These are phyloP conservation scores for Asterochloris sp. DNA, from an alignment of 139 green algal species.

Conservation along the genomic window DNA sequence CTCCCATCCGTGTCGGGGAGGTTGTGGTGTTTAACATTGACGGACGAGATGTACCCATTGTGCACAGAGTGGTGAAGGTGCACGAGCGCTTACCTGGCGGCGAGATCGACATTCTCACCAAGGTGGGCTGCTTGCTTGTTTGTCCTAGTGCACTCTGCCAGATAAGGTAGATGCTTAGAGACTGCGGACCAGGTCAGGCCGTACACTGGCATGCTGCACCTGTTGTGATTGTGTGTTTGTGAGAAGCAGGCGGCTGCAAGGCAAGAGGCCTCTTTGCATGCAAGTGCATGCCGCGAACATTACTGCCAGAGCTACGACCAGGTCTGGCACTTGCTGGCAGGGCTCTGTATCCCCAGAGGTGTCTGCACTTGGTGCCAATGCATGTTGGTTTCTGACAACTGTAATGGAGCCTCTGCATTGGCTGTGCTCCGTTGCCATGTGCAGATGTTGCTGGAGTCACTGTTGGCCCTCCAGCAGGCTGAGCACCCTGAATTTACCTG, in stretches of 20 bases:
- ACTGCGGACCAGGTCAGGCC: not conserved
- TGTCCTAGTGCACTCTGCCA: not conserved
- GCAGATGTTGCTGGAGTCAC: not conserved
- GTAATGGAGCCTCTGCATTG: not conserved
- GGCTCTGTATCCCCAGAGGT: not conserved
- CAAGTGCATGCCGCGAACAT: not conserved
- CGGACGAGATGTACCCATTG: constrained; percentile 93
- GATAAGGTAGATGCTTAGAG: not conserved
- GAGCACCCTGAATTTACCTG: not conserved
- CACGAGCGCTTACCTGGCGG: constrained; percentile 39
- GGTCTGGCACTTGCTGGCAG: not conserved
- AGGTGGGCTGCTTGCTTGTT: constrained; percentile 40
- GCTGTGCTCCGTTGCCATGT: not conserved
- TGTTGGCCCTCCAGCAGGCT: not conserved
- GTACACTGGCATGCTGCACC: not conserved
- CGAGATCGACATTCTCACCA: constrained; percentile 87
- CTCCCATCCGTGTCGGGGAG: constrained; percentile 37
- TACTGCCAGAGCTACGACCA: not conserved
- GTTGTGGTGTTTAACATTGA: constrained; percentile 97
- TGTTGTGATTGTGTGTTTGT: constrained; percentile 36
- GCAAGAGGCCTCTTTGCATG: not conserved
- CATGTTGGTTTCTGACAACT: not conserved
- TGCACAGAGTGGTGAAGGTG: constrained; percentile 91
- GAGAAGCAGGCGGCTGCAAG: constrained; percentile 48
- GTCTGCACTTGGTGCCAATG: not conserved